These are phyloP conservation scores for Kodamaea neixiangensis DNA, from an alignment of 805 yeast genomes.

Conservation along the genomic window DNA sequence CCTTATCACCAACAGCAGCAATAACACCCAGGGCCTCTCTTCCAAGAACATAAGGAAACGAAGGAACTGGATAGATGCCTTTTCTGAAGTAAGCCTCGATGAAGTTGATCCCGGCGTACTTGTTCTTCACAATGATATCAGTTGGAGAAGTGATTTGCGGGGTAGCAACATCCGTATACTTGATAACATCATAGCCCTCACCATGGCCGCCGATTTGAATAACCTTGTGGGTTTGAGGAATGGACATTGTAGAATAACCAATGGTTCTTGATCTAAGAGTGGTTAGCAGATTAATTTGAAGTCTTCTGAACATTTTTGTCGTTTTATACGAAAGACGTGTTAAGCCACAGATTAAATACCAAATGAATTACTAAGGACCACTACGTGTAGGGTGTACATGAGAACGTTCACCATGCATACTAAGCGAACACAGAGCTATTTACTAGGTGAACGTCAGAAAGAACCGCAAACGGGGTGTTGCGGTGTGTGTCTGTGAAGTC, in stretches of 20 bases:
- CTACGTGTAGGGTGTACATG: neutral
- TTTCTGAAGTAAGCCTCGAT: constrained; percentile 81
- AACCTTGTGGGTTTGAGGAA: constrained; percentile 61
- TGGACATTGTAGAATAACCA: constrained; percentile 14
- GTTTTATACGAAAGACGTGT: neutral
- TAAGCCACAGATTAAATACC: neutral
- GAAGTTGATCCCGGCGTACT: constrained; percentile 77
- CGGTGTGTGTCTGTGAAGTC: too few relatives aligned
- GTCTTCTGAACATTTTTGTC: neutral
- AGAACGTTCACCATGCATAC: neutral
- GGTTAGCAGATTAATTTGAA: neutral
- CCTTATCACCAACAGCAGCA: constrained; percentile 62
- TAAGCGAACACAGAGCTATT: too few relatives aligned
- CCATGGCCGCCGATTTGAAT: constrained; percentile 55
- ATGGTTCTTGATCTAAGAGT: neutral
- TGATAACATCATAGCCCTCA: constrained; percentile 55
- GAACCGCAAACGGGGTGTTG: too few relatives aligned
- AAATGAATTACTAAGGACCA: neutral
- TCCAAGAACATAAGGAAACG: constrained; percentile 66
- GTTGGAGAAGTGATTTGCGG: constrained; percentile 53
- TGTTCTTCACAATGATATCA: constrained; percentile 71
- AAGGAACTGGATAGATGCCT: constrained; percentile 65
- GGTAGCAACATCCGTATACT: constrained; percentile 58
- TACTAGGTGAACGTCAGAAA: too few relatives aligned
- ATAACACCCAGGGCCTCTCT: constrained; percentile 74